Percentiles rank a stretch among this genome's conserved stretches.
phyloP scores from a whole-genome alignment of 1,284 basidiomycete species.

The Apiotrichum brassicae region DNA sequence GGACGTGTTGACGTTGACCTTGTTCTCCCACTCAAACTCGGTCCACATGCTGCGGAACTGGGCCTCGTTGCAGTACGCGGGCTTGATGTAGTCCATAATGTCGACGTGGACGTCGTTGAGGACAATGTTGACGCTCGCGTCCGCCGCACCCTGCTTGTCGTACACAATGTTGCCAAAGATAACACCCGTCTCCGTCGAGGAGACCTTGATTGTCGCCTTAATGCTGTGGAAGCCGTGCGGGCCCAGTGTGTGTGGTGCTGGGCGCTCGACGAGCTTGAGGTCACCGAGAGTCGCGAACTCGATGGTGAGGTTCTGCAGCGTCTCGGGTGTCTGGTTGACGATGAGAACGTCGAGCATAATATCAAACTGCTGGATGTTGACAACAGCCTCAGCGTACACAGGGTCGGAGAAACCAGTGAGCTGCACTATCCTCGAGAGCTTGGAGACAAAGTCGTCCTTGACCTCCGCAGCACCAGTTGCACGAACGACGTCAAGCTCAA shows the following conservation, averaged over 20 bases:
- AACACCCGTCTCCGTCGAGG: conserved; percentile 94
- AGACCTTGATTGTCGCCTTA: conserved; percentile 97
- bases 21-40: conserved; percentile 97
- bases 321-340: conserved; percentile 93
- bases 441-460: conserved; percentile 93
- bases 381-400: conserved; percentile 96
- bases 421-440: conserved; percentile 89
- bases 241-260: conserved; percentile 83
- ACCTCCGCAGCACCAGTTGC: conserved; percentile 81
- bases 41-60: conserved; percentile 97
- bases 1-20: conserved; percentile 81
- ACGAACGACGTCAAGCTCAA: conserved; percentile 78
- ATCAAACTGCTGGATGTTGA: conserved; percentile 97
- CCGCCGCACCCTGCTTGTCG: conserved; percentile 80
- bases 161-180: conserved; percentile 98
- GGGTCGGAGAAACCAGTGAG: conserved; percentile 98
- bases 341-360: conserved; percentile 92
- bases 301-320: conserved; percentile 91
- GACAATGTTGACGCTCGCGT: conserved; percentile 72
- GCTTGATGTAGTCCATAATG: conserved; percentile 99
- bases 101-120: conserved; percentile 97
- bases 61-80: conserved; percentile 89
- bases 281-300: conserved; percentile 98
- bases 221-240: conserved; percentile 98
- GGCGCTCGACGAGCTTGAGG: conserved; percentile 93